Evolutionary conservation across 768 basidiomycete genomes (phyloP), one percentile per base, ranked within the genome.

Genomic region (Tylopilus balloui): DNA sequence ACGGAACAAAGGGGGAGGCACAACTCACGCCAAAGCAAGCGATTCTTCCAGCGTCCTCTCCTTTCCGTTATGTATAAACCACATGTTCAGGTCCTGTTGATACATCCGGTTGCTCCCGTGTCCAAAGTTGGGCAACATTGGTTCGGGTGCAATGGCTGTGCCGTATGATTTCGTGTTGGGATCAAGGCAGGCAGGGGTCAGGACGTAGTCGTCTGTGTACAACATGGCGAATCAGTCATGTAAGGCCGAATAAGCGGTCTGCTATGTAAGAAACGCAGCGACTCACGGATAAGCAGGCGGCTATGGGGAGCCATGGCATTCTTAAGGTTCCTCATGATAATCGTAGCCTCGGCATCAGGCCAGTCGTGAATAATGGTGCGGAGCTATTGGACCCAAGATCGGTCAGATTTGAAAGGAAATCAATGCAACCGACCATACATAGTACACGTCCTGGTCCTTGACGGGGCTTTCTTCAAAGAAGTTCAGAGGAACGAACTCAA

Each of bases 51-150:
- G 41, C 0, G 69, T 71, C 6, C 78, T 71, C 50, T 78, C 76
- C 53, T 71, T 67, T 7, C 67, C 58, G 41, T 79, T 76, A 13
- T 72, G 56, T 12, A 67, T 21, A 15, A 60, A 37, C 70, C 76
- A 71, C 77, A 79, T 76, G 44, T 68, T 70, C 35, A 78, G 40
- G 47, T 79, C 78, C 41, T 71, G 70, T 27, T 73, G 60, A 51
- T 78, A 78, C 24, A 63, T 62, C 6, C 70, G 60, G 29, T 71
- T 59, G 35, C 62, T 64, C 2, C 73, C 77, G 7, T 69, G 65
- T 15, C 75, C 76, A 44, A 71, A 78, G 56, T 78, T 78, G 6
- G 77, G 69, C 2, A 78, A 64, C 42, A 80, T 60, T 0, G 75
- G 78, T 45, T 71, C 69, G 0, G 76, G 77, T 1, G 73, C 76